A percentile compares a stretch with the other conserved stretches of the same genome.
phyloP scores from a whole-genome alignment of 2,329 filamentous ascomycete species.

The Aspergillus costaricaensis region DNA sequence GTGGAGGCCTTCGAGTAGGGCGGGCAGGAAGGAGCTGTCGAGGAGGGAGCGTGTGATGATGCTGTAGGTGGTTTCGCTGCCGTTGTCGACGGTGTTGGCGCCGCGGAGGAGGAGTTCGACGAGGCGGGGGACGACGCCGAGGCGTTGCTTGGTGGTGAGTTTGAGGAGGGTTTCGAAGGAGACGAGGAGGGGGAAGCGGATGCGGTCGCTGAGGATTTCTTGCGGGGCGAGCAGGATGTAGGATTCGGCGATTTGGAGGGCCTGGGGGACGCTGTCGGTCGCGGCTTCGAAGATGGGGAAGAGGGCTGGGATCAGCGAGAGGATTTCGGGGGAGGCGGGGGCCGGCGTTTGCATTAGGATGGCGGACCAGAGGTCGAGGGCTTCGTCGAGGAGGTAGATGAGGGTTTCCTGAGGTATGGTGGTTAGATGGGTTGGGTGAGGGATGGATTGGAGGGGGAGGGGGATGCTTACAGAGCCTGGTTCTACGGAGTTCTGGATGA shows the following conservation, averaged over 20 bases:
- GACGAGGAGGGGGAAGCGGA: slow-evolving; percentile 39
- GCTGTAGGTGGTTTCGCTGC: slow-evolving; percentile 56
- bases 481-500: slow-evolving; percentile 78
- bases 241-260: slow-evolving; percentile 66
- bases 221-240: slow-evolving; percentile 67
- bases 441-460: neutral
- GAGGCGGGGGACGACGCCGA: slow-evolving; percentile 47
- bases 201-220: slow-evolving; percentile 45
- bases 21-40: slow-evolving; percentile 62
- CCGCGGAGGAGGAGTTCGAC: slow-evolving; percentile 67
- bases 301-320: slow-evolving; percentile 62
- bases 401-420: slow-evolving; percentile 55
- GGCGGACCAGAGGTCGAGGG: slow-evolving; percentile 82
- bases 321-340: slow-evolving; percentile 61
- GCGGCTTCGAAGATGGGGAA: slow-evolving; percentile 69
- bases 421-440: slow-evolving; percentile 8
- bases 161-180: slow-evolving; percentile 45
- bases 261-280: slow-evolving; percentile 62
- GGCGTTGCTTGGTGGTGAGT: slow-evolving; percentile 41
- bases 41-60: slow-evolving; percentile 68
- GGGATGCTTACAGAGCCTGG: slow-evolving; percentile 62
- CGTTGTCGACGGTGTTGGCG: slow-evolving; percentile 63
- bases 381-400: slow-evolving; percentile 86
- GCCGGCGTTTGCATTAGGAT: slow-evolving; percentile 68
- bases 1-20: slow-evolving; percentile 66